Evolutionary conservation across 2,329 filamentous ascomycete species (phyloP).

Genomic region (Beauveria varroae): DNA sequence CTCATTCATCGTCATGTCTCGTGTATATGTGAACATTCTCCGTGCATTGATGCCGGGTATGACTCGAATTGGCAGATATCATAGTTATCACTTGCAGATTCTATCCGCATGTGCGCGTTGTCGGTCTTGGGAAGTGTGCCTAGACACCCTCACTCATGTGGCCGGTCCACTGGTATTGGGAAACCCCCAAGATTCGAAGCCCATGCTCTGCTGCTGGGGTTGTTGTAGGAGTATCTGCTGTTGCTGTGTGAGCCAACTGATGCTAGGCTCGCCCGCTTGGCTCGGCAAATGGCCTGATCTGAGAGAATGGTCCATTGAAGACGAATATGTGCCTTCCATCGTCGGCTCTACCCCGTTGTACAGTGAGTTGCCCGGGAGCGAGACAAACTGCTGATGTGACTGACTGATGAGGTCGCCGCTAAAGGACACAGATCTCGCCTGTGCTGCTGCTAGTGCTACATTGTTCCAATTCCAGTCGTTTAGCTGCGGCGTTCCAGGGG

Average conservation of each 20-base stretch:
- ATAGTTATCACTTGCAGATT: neutral
- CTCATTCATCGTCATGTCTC: too few species aligned
- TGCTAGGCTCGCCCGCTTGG: neutral
- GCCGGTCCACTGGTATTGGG: neutral
- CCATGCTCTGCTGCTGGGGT: neutral
- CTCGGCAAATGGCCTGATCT: neutral
- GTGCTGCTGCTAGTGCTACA: neutral
- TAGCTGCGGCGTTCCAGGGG: neutral
- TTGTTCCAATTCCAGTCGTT: neutral
- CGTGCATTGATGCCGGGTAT: too few species aligned
- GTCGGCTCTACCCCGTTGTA: neutral
- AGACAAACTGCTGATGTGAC: neutral
- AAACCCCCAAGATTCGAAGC: neutral
- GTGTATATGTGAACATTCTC: too few species aligned
- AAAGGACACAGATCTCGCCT: neutral
- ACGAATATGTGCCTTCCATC: neutral
- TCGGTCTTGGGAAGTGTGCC: neutral
- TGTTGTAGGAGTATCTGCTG: neutral
- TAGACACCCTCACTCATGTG: neutral
- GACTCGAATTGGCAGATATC: too few species aligned
- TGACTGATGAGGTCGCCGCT: neutral
- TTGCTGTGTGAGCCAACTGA: neutral
- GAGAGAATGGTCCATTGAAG: neutral
- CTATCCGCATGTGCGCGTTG: neutral
- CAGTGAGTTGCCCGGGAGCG: neutral